phyloP scores from a whole-genome alignment of 495 filamentous ascomycete genomes.

The Aspergillus indologenus region DNA sequence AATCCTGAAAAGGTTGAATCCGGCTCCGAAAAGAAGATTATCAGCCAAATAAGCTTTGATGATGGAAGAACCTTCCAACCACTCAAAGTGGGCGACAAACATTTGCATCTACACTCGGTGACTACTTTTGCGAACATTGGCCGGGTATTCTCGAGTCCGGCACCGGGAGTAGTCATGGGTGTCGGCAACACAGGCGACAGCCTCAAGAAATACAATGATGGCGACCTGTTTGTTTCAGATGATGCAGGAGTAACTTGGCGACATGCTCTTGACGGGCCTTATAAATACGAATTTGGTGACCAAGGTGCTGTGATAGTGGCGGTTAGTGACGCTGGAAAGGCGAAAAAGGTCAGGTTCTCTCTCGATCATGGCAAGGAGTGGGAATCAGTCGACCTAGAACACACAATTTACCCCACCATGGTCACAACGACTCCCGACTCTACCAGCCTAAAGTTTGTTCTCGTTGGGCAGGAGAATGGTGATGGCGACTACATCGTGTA shows the following conservation, averaged over 20 bases:
- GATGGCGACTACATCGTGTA: constrained; percentile 55
- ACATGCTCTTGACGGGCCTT: constrained; percentile 68
- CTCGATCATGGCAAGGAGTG: constrained; percentile 83
- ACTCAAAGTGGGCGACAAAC: constrained; percentile 56
- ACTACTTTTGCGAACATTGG: constrained; percentile 76
- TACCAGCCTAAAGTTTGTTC: constrained; percentile 82
- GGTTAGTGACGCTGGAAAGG: constrained; percentile 60
- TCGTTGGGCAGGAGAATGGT: constrained; percentile 55
- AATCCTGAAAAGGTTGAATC: constrained; percentile 76
- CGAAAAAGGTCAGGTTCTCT: constrained; percentile 72
- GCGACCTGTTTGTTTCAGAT: constrained; percentile 82
- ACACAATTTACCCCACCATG: constrained; percentile 59
- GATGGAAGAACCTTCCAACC: constrained; percentile 76
- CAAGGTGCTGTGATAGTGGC: constrained; percentile 85
- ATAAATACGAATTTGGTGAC: constrained; percentile 94
- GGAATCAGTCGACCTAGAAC: constrained; percentile 59
- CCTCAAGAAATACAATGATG: constrained; percentile 62
- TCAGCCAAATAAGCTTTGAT: constrained; percentile 85
- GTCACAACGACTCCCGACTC: constrained; percentile 88
- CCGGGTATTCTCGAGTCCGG: constrained; percentile 88
- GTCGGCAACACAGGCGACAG: constrained; percentile 80
- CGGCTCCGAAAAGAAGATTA: constrained; percentile 58
- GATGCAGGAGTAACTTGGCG: constrained; percentile 86
- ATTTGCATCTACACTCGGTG: constrained; percentile 86
- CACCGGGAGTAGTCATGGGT: constrained; percentile 89